Evolutionary conservation across 1,284 basidiomycete species (phyloP), one percentile per base, ranked within the genome.

Genomic region (Moniliella sp.): DNA sequence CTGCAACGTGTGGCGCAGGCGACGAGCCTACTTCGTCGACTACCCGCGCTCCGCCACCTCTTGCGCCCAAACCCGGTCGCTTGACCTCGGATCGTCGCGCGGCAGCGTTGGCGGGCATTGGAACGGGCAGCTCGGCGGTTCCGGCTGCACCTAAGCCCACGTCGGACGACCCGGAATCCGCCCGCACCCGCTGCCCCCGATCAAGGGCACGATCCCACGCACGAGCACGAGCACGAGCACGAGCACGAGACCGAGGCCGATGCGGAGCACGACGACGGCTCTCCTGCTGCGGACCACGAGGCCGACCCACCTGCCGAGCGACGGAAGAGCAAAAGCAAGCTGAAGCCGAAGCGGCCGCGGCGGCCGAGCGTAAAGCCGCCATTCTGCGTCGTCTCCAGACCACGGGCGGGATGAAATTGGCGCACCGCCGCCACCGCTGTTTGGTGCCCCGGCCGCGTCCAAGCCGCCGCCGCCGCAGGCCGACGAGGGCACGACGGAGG

Each of bases 1-100:
- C 40, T 58, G 12, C 55, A 55, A 18, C 45, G 51, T 34, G 37
- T 4, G 37, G 36, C 4, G 18, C 14, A n/a, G 5, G 7, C 7
- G 5, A 23, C 19, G 7, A 23, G n/a, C 7, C 7, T n/a, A 7
- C 5, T 5, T 23, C 7, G 4, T 4, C 13, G 7, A 29, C 13
- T 17, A 16, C 11, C 3, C 16, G 25, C n/a, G 10, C 30, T 11
- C 17, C 34, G 4, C 25, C 23, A 3, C 19, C 28, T 15, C 30
- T 25, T 1, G 29, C 34, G 15, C 21, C 29, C 2, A 31, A 31
- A 10, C 34, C 34, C 12, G 34, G 34, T 4, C 13, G 26, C 5
- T 26, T 36, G 26, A 25, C 18, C 9, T 13, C 25, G 17, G 34
- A 36, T 7, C 25, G 26, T 10, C n/a, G 25, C 10, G 27, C n/a